These are phyloP conservation scores for Phytophthora ramorum DNA, from an alignment of 352 stramenopile genomes.

Conservation along the genomic window DNA sequence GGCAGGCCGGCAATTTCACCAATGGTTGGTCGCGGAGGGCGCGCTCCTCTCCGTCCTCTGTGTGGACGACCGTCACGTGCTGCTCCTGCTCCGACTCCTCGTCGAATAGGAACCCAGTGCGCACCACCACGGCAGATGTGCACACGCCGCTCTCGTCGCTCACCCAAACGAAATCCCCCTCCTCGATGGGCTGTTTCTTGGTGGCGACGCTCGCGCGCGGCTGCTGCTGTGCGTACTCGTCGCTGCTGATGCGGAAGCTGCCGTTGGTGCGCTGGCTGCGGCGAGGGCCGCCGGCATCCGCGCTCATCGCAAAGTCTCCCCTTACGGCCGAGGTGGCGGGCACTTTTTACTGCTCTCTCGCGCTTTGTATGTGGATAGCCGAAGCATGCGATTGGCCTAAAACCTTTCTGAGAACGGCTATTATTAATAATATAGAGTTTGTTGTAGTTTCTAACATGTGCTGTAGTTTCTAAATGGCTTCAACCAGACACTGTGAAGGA, in stretches of 20 bases:
- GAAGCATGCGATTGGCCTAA: background rate
- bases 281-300: conserved; percentile 25
- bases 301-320: conserved; percentile 29
- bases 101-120: conserved; percentile 67
- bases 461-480: too few species aligned
- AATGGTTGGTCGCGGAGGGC: conserved; percentile 67
- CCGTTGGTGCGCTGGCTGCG: conserved; percentile 22
- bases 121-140: conserved; percentile 66
- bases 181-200: conserved; percentile 39
- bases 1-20: conserved; percentile 58
- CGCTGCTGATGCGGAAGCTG: conserved; percentile 35
- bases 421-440: too few species aligned
- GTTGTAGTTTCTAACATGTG: too few species aligned
- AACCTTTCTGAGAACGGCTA: too few species aligned
- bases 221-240: conserved; percentile 1
- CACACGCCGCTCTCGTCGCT: conserved; percentile 59
- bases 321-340: background rate
- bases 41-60: conserved; percentile 82
- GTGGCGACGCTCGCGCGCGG: background rate
- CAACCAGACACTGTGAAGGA: too few species aligned
- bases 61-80: conserved; percentile 80
- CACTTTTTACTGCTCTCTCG: conserved; percentile 5
- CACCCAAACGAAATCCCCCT: conserved; percentile 78
- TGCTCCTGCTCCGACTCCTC: conserved; percentile 68
- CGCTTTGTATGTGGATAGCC: background rate